Evolutionary conservation across 2,329 filamentous ascomycete species (phyloP).

Genomic region (Alternaria gansuensis): DNA sequence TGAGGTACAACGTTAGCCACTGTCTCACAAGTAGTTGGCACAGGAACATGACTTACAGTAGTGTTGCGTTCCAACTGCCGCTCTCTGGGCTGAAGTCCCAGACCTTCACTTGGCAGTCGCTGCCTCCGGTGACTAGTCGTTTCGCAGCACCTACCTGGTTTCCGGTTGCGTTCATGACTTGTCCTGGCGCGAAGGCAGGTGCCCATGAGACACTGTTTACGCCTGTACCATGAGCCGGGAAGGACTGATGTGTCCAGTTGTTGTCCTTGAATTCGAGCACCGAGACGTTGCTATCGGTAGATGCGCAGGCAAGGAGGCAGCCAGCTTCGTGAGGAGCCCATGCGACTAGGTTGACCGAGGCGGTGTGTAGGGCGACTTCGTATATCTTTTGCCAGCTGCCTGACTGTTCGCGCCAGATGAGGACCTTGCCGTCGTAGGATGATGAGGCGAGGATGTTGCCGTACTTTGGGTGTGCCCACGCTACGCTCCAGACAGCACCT

Average conservation of each 20-base stretch:
- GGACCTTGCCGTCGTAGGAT: slow-evolving; percentile 96
- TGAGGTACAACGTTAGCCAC: neutral
- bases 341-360: slow-evolving; percentile 93
- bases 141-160: slow-evolving; percentile 66
- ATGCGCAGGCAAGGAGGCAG: slow-evolving; percentile 92
- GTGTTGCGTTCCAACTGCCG: slow-evolving; percentile 62
- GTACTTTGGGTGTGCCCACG: slow-evolving; percentile 96
- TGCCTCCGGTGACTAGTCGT: slow-evolving; percentile 92
- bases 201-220: slow-evolving; percentile 98
- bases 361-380: slow-evolving; percentile 92
- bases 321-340: slow-evolving; percentile 98
- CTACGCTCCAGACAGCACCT: slow-evolving; percentile 96
- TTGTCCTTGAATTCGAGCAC: slow-evolving; percentile 98
- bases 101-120: slow-evolving; percentile 91
- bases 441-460: slow-evolving; percentile 96
- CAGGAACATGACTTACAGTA: slow-evolving; percentile 54
- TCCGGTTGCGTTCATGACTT: slow-evolving; percentile 76
- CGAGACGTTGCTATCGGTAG: slow-evolving; percentile 89
- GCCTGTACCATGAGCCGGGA: slow-evolving; percentile 90
- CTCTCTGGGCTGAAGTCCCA: slow-evolving; percentile 76
- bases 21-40: neutral
- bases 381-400: slow-evolving; percentile 77
- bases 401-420: slow-evolving; percentile 93
- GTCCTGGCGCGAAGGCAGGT: slow-evolving; percentile 82
- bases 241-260: slow-evolving; percentile 86